Base-by-base conservation (phyloP, 805 yeast species). In the Wickerhamiella lipophila region DNA sequence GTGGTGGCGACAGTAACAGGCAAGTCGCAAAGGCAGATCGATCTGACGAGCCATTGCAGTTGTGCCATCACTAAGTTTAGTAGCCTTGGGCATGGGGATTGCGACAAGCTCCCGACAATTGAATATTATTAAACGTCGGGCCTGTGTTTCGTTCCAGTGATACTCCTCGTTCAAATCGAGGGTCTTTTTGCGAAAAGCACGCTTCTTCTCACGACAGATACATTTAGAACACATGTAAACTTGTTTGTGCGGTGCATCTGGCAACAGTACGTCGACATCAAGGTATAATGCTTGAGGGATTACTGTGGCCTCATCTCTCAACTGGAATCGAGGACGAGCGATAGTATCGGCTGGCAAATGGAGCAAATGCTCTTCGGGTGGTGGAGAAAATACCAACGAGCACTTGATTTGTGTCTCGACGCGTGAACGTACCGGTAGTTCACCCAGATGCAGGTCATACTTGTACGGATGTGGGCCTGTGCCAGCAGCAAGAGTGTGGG, bases 1-100 rank as follows among this genome's bases (percentile, higher is more conserved):
- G 65, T 92, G 98, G 65, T 92, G 98, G 55, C 97, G 77, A 67
- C 97, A 92, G 63, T 92, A 89, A 65, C 98, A 89, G 8, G 89
- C 89, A 38, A 92, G 77, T 64, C 98, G 76, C 21, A 95, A 68
- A 18, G 77, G 75, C 3, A 78, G 61, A 45, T 73, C 77, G 16
- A 76, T 58, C 30, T 58, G 59, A 41, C 68, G 68, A 13, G 63
- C 61, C 27, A 58, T 60, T 29, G 59, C 54, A 8, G 56, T 59
- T 34, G 51, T 52, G 12, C 58, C 58, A 13, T 47, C 55, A n/a
- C 60, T 51, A 58, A 83, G 75, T 12, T 85, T 76, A 11, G 36
- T 36, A 8, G 16, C 21, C 18, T 44, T 47, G 43, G 53, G 52
- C 29, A 49, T 42, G 15, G 52, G 52, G 13, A 58, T 39, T 9